Evolutionary conservation across 208 protist genomes (phyloP).

Genomic region (Leishmania gerbilli): DNA sequence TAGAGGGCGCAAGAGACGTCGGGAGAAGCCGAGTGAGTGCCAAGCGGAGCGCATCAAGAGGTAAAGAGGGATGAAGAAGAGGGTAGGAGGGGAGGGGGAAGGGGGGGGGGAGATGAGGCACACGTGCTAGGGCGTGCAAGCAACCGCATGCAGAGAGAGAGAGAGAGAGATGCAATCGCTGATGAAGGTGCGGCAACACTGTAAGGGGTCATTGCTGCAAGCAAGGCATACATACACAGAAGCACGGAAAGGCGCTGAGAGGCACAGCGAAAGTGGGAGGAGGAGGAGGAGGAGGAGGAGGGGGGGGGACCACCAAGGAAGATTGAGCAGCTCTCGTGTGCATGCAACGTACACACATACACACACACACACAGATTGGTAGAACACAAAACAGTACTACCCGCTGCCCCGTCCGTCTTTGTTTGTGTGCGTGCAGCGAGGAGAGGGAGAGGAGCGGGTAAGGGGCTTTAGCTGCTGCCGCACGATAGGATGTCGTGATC

Average conservation of each 20-base stretch:
- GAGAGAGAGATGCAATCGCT: too few species aligned
- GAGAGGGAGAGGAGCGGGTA: not conserved
- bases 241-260: not conserved
- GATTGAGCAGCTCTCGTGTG: not conserved
- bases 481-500: not conserved
- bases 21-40: not conserved
- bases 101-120: not conserved
- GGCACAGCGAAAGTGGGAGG: not conserved
- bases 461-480: not conserved
- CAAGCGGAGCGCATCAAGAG: not conserved
- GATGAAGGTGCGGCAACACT: too few species aligned
- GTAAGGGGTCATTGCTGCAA: not conserved
- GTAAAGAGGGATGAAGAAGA: not conserved
- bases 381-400: not conserved
- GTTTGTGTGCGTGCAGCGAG: not conserved
- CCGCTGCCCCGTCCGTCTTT: not conserved
- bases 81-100: not conserved
- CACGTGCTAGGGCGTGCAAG: not conserved
- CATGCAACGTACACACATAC: not conserved
- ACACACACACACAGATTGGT: not conserved
- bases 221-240: not conserved
- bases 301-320: not conserved
- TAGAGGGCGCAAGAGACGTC: not conserved
- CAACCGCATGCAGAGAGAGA: not conserved
- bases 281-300: too few species aligned